Evolutionary conservation across 768 basidiomycete genomes (phyloP), one percentile per base, ranked within the genome.

Genomic region (Lentinus tigrinus): DNA sequence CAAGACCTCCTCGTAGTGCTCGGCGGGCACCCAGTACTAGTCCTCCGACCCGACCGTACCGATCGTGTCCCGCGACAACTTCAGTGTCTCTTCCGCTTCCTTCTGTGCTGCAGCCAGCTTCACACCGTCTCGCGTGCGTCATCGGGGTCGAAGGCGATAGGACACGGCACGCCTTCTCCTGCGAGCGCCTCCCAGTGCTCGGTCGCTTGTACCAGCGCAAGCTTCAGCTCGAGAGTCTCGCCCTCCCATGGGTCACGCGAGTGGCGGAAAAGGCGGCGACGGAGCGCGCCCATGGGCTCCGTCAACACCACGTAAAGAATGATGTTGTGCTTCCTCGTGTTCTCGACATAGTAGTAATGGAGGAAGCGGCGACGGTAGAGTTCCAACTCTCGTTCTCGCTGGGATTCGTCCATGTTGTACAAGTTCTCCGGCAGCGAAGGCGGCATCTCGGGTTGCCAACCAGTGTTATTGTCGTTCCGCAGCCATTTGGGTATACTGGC

Each of bases 241-340:
- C 79, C 81, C 67, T 80, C 78, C 81, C 81, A 84, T 8, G 73
- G 77, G 54, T 50, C 66, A 70, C 81, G 47, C 50, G 82, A 78
- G 40, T 76, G 63, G 53, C 46, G 0, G 73, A 79, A 81, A 57
- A 83, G 77, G 58, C 76, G 75, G 66, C 70, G 19, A 65, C 65
- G 67, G 71, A 81, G 65, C 62, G 67, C 21, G 60, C 27, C 34
- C 63, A 75, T 10, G 53, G 71, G 72, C 70, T 81, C 76, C 67
- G 65, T 68, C 54, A 80, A 68, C 0, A 74, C 74, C 0, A 38
- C 70, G 63, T 77, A 65, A 68, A 82, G 80, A 57, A 66, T 70
- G 65, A 65, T 37, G 74, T 83, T 83, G 77, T 54, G 73, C 74
- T 73, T 62, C 72, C 65, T 62, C 65, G 78, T 82, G 74, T 55